Conservation (phyloP, 1,139 yeast genomes). For the Suhomyces choctaworum region DNA sequence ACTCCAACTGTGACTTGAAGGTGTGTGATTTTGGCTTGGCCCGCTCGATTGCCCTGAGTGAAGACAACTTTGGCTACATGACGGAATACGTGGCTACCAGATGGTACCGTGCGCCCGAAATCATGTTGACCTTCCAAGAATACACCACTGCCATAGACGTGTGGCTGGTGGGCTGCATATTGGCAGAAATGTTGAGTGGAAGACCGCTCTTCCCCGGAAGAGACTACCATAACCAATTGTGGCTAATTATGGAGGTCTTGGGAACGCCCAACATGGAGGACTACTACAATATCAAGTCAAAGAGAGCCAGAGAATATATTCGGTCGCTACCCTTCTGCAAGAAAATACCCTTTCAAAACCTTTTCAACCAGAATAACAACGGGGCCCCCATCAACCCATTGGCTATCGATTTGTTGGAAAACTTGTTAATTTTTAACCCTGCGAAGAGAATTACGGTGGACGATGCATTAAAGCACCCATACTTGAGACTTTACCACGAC, state of each 20-base stretch:
- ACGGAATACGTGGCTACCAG: slow-evolving; percentile 97
- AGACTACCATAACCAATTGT: slow-evolving; percentile 88
- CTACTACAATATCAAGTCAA: slow-evolving; percentile 73
- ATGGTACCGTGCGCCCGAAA: slow-evolving; percentile 97
- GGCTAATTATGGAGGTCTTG: slow-evolving; percentile 81
- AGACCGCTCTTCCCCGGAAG: slow-evolving; percentile 92
- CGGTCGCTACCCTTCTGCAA: slow-evolving; percentile 67
- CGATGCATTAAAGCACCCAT: slow-evolving; percentile 82
- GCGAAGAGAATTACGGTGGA: slow-evolving; percentile 73
- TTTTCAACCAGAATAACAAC: slow-evolving; percentile 16
- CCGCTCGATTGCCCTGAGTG: slow-evolving; percentile 50
- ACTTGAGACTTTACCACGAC: slow-evolving; percentile 76
- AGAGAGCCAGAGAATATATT: slow-evolving; percentile 85
- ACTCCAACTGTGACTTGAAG: slow-evolving; percentile 91
- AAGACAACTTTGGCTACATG: slow-evolving; percentile 71
- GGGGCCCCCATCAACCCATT: slow-evolving; percentile 48
- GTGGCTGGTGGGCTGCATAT: slow-evolving; percentile 95
- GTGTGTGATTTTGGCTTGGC: slow-evolving; percentile 96
- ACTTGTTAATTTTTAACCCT: slow-evolving; percentile 79
- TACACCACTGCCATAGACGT: slow-evolving; percentile 94
- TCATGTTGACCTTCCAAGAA: slow-evolving; percentile 90
- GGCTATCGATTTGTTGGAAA: slow-evolving; percentile 76
- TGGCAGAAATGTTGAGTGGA: slow-evolving; percentile 88
- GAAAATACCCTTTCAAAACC: slow-evolving; percentile 48
- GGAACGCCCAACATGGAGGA: slow-evolving; percentile 91